Conservation (phyloP, 2,329 filamentous ascomycete genomes). For the Cladophialophora bantiana region DNA sequence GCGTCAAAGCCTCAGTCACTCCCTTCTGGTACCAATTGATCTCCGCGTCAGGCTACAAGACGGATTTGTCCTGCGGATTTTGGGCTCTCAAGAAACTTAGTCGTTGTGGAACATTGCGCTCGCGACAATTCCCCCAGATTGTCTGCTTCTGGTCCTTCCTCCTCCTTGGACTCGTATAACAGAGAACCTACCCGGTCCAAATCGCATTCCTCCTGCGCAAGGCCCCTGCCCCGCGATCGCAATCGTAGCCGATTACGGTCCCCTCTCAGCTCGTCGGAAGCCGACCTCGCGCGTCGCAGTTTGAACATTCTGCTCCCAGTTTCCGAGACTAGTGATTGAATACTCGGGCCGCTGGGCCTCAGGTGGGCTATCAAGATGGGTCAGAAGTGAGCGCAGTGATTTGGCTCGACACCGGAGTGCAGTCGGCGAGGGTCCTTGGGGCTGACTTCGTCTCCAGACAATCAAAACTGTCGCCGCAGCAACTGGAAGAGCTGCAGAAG, state of each 20-base stretch:
- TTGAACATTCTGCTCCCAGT: constrained; percentile 2
- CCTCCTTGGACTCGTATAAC: not conserved
- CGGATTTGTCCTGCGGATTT: constrained; percentile 3
- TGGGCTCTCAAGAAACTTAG: not conserved
- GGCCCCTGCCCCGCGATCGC: constrained; percentile 17
- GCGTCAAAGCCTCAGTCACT: constrained; percentile 19
- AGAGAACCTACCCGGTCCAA: not conserved
- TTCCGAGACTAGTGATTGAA: constrained; percentile 15
- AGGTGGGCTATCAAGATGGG: constrained; percentile 34
- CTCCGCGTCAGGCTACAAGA: constrained; percentile 13
- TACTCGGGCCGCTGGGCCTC: constrained; percentile 30
- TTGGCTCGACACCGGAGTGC: not conserved
- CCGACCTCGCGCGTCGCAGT: constrained; percentile 15
- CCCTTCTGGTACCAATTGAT: not conserved
- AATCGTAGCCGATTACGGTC: constrained; percentile 9
- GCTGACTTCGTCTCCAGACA: constrained; percentile 65
- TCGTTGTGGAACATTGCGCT: constrained; percentile 4
- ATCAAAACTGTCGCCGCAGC: constrained; percentile 96
- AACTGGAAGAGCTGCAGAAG: constrained; percentile 93
- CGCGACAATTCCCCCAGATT: not conserved
- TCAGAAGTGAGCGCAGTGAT: constrained; percentile 34
- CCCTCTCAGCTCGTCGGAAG: constrained; percentile 12
- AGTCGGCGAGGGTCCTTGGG: not conserved
- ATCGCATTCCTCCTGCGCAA: not conserved
- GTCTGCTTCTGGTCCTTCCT: not conserved